Percentiles rank a stretch among this genome's conserved stretches.
phyloP scores from a whole-genome alignment of 1,284 basidiomycete species.

The Neolentinus lepideus region DNA sequence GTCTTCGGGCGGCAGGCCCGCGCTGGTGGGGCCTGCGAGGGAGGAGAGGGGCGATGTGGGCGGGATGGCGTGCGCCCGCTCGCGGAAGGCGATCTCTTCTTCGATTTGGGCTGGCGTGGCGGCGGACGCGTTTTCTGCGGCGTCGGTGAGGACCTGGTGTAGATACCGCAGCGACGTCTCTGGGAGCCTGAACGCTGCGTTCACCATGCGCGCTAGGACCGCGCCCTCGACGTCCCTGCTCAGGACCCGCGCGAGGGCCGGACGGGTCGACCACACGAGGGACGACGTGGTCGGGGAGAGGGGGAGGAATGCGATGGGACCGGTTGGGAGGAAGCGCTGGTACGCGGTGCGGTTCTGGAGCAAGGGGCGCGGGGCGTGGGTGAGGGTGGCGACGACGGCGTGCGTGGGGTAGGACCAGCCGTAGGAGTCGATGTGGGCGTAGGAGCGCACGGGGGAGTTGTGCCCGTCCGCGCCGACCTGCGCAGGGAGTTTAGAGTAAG shows the following conservation, averaged over 20 bases:
- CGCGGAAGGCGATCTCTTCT: slow-evolving; percentile 63
- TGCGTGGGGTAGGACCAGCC: slow-evolving; percentile 92
- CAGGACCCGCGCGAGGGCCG: slow-evolving; percentile 69
- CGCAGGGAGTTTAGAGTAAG: slow-evolving; percentile 10
- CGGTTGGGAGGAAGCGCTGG: slow-evolving; percentile 93
- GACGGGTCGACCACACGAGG: slow-evolving; percentile 93
- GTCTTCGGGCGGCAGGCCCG: slow-evolving; percentile 57
- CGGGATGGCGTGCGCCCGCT: slow-evolving; percentile 57
- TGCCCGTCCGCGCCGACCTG: slow-evolving; percentile 94
- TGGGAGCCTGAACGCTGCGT: slow-evolving; percentile 88
- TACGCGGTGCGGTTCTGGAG: slow-evolving; percentile 81
- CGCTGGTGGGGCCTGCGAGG: slow-evolving; percentile 18
- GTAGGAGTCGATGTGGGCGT: slow-evolving; percentile 81
- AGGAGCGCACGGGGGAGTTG: slow-evolving; percentile 89
- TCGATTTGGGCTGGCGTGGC: slow-evolving; percentile 39
- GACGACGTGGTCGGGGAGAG: slow-evolving; percentile 76
- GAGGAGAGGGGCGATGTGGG: slow-evolving; percentile 51
- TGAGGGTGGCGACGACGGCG: slow-evolving; percentile 87
- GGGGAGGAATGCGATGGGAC: slow-evolving; percentile 93
- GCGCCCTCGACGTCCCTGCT: slow-evolving; percentile 53
- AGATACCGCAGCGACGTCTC: slow-evolving; percentile 70
- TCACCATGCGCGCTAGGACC: slow-evolving; percentile 74
- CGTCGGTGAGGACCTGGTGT: slow-evolving; percentile 54
- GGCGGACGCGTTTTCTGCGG: slow-evolving; percentile 32
- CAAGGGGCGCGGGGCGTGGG: slow-evolving; percentile 53